Evolutionary conservation across 1,284 basidiomycete genomes (phyloP).

Genomic region (Naganishia albida): DNA sequence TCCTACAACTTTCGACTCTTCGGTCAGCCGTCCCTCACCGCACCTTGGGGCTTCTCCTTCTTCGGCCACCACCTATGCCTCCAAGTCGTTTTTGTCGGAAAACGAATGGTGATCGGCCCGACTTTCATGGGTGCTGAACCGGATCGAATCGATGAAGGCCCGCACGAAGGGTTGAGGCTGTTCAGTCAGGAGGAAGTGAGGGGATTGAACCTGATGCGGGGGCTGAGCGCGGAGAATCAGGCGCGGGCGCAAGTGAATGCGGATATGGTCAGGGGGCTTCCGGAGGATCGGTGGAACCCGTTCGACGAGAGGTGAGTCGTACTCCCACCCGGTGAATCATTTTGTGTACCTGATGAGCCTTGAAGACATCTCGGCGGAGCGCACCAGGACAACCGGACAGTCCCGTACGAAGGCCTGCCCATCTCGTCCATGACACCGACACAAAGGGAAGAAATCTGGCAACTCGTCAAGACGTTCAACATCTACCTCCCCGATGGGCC

Average conservation of each 20-base stretch:
- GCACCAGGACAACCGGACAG: slow-evolving; percentile 47
- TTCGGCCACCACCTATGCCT: slow-evolving; percentile 52
- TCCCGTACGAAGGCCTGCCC: slow-evolving; percentile 45
- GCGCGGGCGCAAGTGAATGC: slow-evolving; percentile 42
- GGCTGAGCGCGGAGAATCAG: slow-evolving; percentile 42
- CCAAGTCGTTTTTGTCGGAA: slow-evolving; percentile 46
- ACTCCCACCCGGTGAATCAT: background rate
- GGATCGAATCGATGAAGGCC: slow-evolving; percentile 48
- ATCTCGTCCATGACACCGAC: slow-evolving; percentile 40
- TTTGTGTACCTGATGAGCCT: background rate
- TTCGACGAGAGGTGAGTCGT: slow-evolving; percentile 45
- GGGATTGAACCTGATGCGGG: slow-evolving; percentile 46
- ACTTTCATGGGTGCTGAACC: slow-evolving; percentile 52
- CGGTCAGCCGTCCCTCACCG: slow-evolving; percentile 38
- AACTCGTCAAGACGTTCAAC: slow-evolving; percentile 49
- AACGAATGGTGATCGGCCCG: slow-evolving; percentile 47
- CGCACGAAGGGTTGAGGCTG: slow-evolving; percentile 45
- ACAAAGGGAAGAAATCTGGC: slow-evolving; percentile 43
- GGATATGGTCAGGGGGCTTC: slow-evolving; percentile 41
- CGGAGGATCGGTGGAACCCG: slow-evolving; percentile 50
- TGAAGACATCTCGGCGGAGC: slow-evolving; percentile 46
- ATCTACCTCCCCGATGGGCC: slow-evolving; percentile 44
- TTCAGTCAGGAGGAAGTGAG: slow-evolving; percentile 47
- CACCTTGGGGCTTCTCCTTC: slow-evolving; percentile 49
- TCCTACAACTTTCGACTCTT: slow-evolving; percentile 51